phyloP scores from a whole-genome alignment of 192 early-diverging fungal species.

The Backusella tuberculispora region DNA sequence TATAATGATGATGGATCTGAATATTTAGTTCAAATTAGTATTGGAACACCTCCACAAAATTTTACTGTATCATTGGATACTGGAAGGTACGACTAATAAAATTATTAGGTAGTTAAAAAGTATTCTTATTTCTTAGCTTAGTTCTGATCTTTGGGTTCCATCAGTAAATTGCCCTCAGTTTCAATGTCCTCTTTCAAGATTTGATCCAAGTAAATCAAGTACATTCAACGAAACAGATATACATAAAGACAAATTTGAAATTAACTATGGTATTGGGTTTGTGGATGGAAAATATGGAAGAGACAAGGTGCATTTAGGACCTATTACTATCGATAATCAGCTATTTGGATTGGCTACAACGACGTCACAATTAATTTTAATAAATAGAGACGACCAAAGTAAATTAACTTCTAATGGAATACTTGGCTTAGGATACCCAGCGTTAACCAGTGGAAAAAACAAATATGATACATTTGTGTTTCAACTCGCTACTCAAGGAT shows the following conservation, averaged over 20 bases:
- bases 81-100: slow-evolving; percentile 25
- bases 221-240: slow-evolving; percentile 20
- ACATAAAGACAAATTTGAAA: slow-evolving; percentile 5
- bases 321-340: slow-evolving; percentile 4
- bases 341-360: slow-evolving; percentile 32
- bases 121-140: neutral
- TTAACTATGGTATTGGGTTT: slow-evolving; percentile 37
- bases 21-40: slow-evolving; percentile 24
- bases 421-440: slow-evolving; percentile 32
- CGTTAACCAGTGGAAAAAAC: neutral
- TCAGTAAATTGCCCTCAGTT: slow-evolving; percentile 13
- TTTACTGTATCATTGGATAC: slow-evolving; percentile 36
- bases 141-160: slow-evolving; percentile 40
- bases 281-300: slow-evolving; percentile 25
- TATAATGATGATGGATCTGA: slow-evolving; percentile 35
- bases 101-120: neutral
- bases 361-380: slow-evolving; percentile 22
- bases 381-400: neutral
- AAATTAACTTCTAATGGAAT: slow-evolving; percentile 29
- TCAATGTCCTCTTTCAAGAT: slow-evolving; percentile 23
- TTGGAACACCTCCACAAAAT: slow-evolving; percentile 35
- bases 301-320: slow-evolving; percentile 29
- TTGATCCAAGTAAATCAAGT: slow-evolving; percentile 30
- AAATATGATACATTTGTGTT: slow-evolving; percentile 34
- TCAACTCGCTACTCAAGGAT: slow-evolving; percentile 8